Base-by-base conservation (phyloP, 495 filamentous ascomycete species). In the Neurospora sp. region DNA sequence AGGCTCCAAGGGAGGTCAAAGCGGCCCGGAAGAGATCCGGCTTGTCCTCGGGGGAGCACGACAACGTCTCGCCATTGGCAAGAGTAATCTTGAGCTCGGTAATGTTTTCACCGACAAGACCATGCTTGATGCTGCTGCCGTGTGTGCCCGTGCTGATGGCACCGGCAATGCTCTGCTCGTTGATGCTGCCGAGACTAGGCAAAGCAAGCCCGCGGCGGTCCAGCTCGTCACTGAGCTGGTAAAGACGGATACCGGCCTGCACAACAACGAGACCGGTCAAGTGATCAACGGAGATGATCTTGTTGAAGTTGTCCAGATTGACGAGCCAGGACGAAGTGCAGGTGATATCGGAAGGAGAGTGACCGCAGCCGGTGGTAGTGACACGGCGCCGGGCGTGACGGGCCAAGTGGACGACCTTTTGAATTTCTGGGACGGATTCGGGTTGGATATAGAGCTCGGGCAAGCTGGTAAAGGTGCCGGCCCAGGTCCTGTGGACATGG, bases 251-350 rank as follows among this genome's bases (percentile, higher is more conserved):
- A 1, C 96, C 96, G 4, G 91, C 91, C 83, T 98, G 87, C 75
- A 97, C 89, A 31, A 90, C 88, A n/a, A 96, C 87, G 38, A 90
- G 79, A 41, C 90, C 85, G 14, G 85, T 91, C 23, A 87, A 84
- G 41, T 79, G 81, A 74, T 95, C 89, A 69, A 97, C 84, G 14
- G 88, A 83, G 62, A 96, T 76, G 44, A 98, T 88, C 39, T 86
- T 85, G 80, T 88, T 90, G 86, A 92, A 95, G 76, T 89, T 83
- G 84, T 98, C 95, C 16, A 99, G 90, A 77, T 97, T 98, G 75
- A 98, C 86, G 77, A 98, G 90, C 96, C 96, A 99, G 18, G 91
- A 91, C 0, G 93, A 96, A 35, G 95, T 97, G 83, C 94, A 97
- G 35, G 96, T 98, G 54, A 99, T 82, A 76, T 96, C 92, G 76